Evolutionary conservation across 2,329 filamentous ascomycete species (phyloP), one percentile per base, ranked within the genome.

Genomic region (Fusarium lateritium): DNA sequence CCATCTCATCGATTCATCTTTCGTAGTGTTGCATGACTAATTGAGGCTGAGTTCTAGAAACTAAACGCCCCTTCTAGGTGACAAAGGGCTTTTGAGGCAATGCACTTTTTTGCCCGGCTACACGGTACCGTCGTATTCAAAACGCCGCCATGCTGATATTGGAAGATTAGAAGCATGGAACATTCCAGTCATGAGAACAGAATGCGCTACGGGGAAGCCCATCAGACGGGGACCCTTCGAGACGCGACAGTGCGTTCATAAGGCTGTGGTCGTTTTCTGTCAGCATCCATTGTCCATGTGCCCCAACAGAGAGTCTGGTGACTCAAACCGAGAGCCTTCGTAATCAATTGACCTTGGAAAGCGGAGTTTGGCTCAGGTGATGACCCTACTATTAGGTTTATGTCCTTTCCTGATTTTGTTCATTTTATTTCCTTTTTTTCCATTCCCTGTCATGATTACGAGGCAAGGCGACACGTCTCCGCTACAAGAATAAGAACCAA

Each of bases 121-220:
- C 17, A 26, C 19, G 44, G 31, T 19, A 46, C 6, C 33, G 38
- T 45, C 17, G 50, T 44, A 45, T 67, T 70, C 15, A 24, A 31
- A 39, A 46, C 21, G 60, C 44, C 60, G 22, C 51, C 28, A 50
- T 22, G 31, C 59, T 28, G 19, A 19, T 45, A 52, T 28, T 28
- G 42, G 38, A 54, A 56, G 42, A 52, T 26, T 34, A 36, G 19
- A 47, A 45, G 52, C 22, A 62, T 62, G 46, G 68, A 71, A 71
- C 54, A 69, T 71, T 71, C 68, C 65, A 71, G 69, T 71, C 68
- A 71, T 53, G 56, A 46, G 53, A 47, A 42, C 65, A 60, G 7
- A 51, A 54, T 38, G 44, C 45, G 54, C 56, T 52, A 58, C 40
- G 51, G 51, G 44, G 53, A 67, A 39, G 49, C 28, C 57, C 62